Base-by-base conservation (phyloP, 1,284 basidiomycete genomes). In the Sutorius eximius region DNA sequence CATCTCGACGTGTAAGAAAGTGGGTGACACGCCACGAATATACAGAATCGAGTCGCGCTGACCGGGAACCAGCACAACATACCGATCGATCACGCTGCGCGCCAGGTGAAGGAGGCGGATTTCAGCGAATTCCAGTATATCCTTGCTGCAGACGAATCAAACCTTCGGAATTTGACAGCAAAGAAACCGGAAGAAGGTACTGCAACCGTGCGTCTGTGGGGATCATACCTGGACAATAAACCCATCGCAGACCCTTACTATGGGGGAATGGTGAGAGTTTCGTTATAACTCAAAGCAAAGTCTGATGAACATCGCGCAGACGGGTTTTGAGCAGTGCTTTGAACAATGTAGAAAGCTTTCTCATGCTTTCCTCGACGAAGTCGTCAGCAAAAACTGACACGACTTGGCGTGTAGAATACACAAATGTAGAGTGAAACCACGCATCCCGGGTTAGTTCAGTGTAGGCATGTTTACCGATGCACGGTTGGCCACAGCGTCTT, bases 401-500 rank as follows among this genome's bases (percentile, higher is more conserved):
- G 49, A 46, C 32, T 51, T 20, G 33, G n/a, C 38, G 37, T 49
- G 37, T 55, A 57, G 27, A 59, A 46, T 59, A n/a, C 40, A 65
- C 24, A 27, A 27, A 27, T 27, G 24, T 27, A 27, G 24, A 27
- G 24, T 27, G 24, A 27, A 27, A 27, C 24, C 5, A 27, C 24
- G 24, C 24, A 27, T 27, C 24, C 24, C 24, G 4, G 24, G 24
- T 65, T 56, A 67, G 27, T 60, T 60, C 61, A 67, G 40, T 20
- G 89, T 92, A 30, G 91, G 91, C 91, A 94, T 93, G 58, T 87
- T 80, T 24, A 91, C 89, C 12, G 89, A 82, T 18, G 91, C 91
- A 59, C 85, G 83, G 64, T 78, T 88, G 49, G 83, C 83, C 51
- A 90, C 77, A 10, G 89, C 91, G 65, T 94, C 91, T 66, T 91